Conservation (phyloP, 2,329 filamentous ascomycete species). For the Pseudopithomyces maydicus region DNA sequence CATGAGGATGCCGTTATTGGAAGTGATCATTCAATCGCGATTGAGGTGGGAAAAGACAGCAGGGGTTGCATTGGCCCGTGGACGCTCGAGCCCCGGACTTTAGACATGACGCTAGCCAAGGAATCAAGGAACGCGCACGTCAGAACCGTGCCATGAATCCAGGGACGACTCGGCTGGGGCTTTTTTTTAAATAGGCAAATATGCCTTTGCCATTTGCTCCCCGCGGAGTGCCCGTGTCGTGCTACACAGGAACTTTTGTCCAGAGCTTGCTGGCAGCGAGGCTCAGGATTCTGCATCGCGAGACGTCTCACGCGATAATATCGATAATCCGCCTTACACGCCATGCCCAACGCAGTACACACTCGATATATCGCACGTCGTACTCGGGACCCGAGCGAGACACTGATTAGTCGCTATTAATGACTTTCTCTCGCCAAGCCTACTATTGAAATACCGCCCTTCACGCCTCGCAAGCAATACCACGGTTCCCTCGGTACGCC, state of each 20-base stretch:
- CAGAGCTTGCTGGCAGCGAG: no score
- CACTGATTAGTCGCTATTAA: constrained; percentile 1
- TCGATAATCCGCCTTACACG: constrained; percentile 3
- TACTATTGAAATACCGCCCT: not conserved
- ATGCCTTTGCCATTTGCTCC: not conserved
- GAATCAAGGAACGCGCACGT: constrained; percentile 7
- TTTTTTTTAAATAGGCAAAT: not conserved
- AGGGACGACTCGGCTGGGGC: not conserved
- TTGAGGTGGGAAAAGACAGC: constrained; percentile 17
- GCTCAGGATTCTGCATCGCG: not conserved
- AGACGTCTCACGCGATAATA: constrained; percentile 4
- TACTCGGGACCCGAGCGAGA: constrained; percentile 4
- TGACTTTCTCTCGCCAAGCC: not conserved
- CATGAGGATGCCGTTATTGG: constrained; percentile 34
- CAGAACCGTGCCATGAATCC: constrained; percentile 4
- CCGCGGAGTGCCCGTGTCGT: not conserved
- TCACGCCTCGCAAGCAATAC: not conserved
- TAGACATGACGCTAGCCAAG: constrained; percentile 23
- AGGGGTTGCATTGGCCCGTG: constrained; percentile 25
- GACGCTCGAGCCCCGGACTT: constrained; percentile 9
- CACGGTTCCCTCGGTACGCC: not conserved
- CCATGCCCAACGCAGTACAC: constrained; percentile 15
- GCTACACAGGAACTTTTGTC: no score
- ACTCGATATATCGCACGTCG: constrained; percentile 12
- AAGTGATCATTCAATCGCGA: constrained; percentile 36